These are phyloP conservation scores for Dryas octopetala DNA, from an alignment of 306 rosid species.

Conservation along the genomic window DNA sequence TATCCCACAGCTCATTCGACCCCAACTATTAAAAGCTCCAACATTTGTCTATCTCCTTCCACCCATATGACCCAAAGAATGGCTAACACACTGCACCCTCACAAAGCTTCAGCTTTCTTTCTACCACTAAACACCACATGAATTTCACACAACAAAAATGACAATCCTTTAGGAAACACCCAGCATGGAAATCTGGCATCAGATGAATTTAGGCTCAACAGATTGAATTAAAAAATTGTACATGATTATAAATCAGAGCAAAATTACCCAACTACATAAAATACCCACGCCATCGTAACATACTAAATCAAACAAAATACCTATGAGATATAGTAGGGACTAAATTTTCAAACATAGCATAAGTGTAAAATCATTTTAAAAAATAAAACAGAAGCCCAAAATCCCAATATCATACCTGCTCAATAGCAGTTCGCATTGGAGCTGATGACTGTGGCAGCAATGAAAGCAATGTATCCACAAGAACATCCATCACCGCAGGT, in stretches of 20 bases:
- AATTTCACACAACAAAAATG: too few relatives aligned
- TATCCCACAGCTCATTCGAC: too few relatives aligned
- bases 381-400: conserved; percentile 15
- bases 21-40: too few relatives aligned
- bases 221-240: not conserved
- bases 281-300: not conserved
- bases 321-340: not conserved
- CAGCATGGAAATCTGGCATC: not conserved
- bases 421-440: conserved; percentile 83
- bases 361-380: not conserved
- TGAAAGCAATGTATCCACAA: conserved; percentile 90
- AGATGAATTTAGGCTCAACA: not conserved
- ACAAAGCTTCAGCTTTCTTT: too few relatives aligned
- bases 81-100: too few relatives aligned
- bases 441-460: conserved; percentile 87
- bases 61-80: too few relatives aligned
- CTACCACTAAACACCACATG: too few relatives aligned
- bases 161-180: too few relatives aligned
- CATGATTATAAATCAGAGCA: not conserved
- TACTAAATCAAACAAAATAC: not conserved
- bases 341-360: not conserved
- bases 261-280: not conserved
- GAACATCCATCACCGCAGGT: conserved; percentile 85
- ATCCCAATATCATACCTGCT: conserved; percentile 59
- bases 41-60: too few relatives aligned